Percentiles rank a stretch among this genome's conserved stretches.
Conservation (phyloP, 495 filamentous ascomycete species). For the Chaetomium fimeti region DNA sequence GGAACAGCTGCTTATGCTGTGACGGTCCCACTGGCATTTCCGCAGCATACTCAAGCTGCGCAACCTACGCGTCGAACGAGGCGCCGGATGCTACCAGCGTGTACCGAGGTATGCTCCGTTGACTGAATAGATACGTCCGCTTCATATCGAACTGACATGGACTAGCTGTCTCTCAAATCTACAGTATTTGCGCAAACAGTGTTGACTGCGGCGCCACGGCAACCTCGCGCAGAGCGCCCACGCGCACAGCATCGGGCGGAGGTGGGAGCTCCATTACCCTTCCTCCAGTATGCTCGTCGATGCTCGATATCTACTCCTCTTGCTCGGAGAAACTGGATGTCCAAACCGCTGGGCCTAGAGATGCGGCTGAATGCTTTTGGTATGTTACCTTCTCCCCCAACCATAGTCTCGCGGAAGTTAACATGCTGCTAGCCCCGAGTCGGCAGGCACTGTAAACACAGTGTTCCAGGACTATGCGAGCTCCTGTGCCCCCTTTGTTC, state of each 20-base stretch:
- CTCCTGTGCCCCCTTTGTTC: conserved; percentile 25
- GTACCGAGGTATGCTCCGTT: conserved; percentile 13
- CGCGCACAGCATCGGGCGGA: neutral
- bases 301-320: conserved; percentile 21
- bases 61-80: conserved; percentile 26
- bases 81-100: conserved; percentile 13
- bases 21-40: conserved; percentile 10
- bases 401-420: neutral
- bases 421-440: conserved; percentile 12
- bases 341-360: neutral
- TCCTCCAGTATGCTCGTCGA: conserved; percentile 25
- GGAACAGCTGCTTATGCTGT: conserved; percentile 31
- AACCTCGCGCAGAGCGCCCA: neutral
- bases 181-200: neutral
- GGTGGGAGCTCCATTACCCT: neutral
- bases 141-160: neutral
- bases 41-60: conserved; percentile 27
- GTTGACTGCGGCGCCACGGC: conserved; percentile 5
- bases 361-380: conserved; percentile 27
- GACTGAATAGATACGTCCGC: neutral
- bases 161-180: neutral
- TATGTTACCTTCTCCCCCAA: neutral
- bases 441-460: conserved; percentile 24
- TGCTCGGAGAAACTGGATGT: conserved; percentile 11
- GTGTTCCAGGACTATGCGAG: conserved; percentile 28